Base-by-base conservation (phyloP, 2,329 filamentous ascomycete species). In the Colletotrichum nymphaeae region DNA sequence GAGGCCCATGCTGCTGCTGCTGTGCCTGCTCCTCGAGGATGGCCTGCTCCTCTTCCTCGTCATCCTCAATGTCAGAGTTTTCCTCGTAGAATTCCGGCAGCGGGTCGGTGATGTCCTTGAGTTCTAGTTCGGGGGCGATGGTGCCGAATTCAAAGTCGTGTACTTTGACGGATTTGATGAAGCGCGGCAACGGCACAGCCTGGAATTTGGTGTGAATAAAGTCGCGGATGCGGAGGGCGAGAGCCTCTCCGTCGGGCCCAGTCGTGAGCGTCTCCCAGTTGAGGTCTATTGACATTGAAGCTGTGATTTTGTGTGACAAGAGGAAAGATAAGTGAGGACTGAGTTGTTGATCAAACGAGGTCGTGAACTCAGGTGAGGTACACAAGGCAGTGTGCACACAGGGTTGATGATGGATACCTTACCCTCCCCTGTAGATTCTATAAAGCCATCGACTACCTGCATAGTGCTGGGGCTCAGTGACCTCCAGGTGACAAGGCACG, bases 201-300 rank as follows among this genome's bases (percentile, higher is more conserved):
- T 99, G 97, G 84, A 99, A 99, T 80, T 95, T 97, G 81, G 95
- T 93, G 84, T 99, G 95, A 78, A 99, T 94, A 84, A 99, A 99
- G 79, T 92, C 92, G 76, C 96, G 94, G 83, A 99, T 97, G 75
- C 89, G 90, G 80, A 95, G 93, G 62, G 96, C 95, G 74, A 98
- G 91, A 67, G 91, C 93, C 76, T 92, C 89, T 69, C 97, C 96
- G 83, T 98, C 96, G 62, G 95, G 91, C 32, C 97, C 97, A 75
- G 92, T 92, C 26, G 96, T 98, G 80, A 98, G 90, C 75, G 93
- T 93, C 80, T 97, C 93, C 97, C 97, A 99, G 84, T 97, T 95
- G 82, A 99, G 93, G 81, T 98, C 95, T 86, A 99, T 96, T 78
- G 97, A 98, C 97, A 99, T 99, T 77, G 74, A 74, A 73, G 28